Evolutionary conservation across 2,329 filamentous ascomycete species (phyloP).

Genomic region (Dothideomycetes sp.): DNA sequence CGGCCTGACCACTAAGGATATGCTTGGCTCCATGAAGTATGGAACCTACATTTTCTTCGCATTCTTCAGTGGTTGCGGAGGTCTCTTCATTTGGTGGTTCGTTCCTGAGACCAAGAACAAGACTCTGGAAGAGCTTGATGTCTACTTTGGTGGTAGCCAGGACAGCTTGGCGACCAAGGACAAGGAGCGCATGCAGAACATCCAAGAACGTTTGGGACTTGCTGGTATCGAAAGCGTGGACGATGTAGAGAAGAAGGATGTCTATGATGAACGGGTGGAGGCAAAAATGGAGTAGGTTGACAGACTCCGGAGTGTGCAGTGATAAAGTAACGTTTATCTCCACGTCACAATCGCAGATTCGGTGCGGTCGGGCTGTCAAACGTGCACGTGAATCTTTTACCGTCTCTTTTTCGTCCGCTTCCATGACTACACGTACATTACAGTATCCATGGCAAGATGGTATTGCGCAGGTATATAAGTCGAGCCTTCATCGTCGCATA

Average conservation of each 20-base stretch:
- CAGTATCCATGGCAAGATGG: too few relatives aligned
- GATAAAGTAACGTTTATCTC: too few relatives aligned
- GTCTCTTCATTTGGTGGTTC: conserved; percentile 39
- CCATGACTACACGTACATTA: too few relatives aligned
- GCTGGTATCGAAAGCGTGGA: not conserved
- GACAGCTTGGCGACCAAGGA: not conserved
- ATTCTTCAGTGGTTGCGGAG: conserved; percentile 50
- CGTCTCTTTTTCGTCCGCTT: too few relatives aligned
- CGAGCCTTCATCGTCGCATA: too few relatives aligned
- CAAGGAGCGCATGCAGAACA: not conserved
- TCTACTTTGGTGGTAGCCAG: conserved; percentile 22
- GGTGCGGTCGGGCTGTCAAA: too few relatives aligned
- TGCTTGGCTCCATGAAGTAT: conserved; percentile 53
- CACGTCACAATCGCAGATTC: too few relatives aligned
- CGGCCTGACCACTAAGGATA: conserved; percentile 43
- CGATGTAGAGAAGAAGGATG: not conserved
- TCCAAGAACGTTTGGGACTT: not conserved
- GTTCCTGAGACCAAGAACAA: conserved; percentile 45
- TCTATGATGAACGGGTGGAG: not conserved
- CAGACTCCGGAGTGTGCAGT: too few relatives aligned
- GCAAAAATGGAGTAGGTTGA: not conserved
- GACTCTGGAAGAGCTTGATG: conserved; percentile 46
- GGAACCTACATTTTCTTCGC: conserved; percentile 66
- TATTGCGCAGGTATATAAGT: too few relatives aligned
- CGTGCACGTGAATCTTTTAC: too few relatives aligned